Percentiles rank a stretch among this genome's conserved stretches.
These are phyloP conservation scores for Sarocladium brachiariae DNA, from an alignment of 2,329 filamentous ascomycete genomes.

Conservation along the genomic window DNA sequence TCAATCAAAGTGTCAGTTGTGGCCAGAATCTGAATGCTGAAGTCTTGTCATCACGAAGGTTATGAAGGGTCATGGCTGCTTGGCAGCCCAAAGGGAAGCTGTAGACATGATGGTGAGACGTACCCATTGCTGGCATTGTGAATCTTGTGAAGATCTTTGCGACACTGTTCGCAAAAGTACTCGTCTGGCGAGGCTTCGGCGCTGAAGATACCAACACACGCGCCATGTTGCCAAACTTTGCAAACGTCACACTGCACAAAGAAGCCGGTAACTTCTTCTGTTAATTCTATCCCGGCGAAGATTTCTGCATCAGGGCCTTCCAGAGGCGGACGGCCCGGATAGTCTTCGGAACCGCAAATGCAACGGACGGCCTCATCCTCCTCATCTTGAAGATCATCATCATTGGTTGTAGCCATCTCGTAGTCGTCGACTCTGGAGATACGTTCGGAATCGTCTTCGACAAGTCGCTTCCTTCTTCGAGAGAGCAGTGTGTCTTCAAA, in stretches of 20 bases:
- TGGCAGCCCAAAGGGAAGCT: no score
- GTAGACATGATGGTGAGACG: no score
- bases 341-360: constrained; percentile 90
- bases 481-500: constrained; percentile 64
- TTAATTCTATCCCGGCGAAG: constrained; percentile 55
- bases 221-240: constrained; percentile 98
- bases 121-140: constrained; percentile 79
- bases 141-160: constrained; percentile 84
- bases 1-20: constrained; percentile 23
- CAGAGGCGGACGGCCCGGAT: constrained; percentile 72
- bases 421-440: constrained; percentile 32
- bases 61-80: no score
- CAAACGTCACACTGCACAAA: constrained; percentile 98
- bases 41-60: neutral
- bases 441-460: constrained; percentile 52
- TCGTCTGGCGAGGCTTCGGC: constrained; percentile 90
- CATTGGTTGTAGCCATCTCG: constrained; percentile 53
- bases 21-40: neutral
- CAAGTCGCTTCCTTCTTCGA: constrained; percentile 72
- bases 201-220: constrained; percentile 94
- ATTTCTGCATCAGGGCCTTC: constrained; percentile 52
- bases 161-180: constrained; percentile 95
- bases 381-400: constrained; percentile 61
- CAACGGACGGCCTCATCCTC: constrained; percentile 95
- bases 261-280: constrained; percentile 85